Conservation (phyloP, 2,329 filamentous ascomycete species). For the Coleophoma crateriformis region DNA sequence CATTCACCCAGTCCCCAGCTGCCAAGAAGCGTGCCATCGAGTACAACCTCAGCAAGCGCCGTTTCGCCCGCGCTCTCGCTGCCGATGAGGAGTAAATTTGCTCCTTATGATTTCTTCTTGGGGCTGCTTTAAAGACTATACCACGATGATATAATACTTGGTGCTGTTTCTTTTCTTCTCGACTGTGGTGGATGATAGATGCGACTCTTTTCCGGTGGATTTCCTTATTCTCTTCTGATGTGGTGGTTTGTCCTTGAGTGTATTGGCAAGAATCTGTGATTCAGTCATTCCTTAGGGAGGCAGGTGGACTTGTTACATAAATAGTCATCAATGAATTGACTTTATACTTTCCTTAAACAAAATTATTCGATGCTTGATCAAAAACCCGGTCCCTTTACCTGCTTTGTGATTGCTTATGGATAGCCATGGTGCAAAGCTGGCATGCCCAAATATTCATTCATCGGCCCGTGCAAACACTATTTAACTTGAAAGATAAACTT, state of each 20-base stretch:
- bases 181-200: background rate
- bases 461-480: too few species aligned
- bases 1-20: conserved; percentile 55
- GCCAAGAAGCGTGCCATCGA: conserved; percentile 58
- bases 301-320: conserved; percentile 1
- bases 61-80: conserved; percentile 23
- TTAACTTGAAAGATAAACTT: too few species aligned
- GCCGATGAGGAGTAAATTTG: conserved; percentile 11
- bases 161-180: background rate
- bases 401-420: too few species aligned
- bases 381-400: background rate
- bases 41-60: conserved; percentile 35
- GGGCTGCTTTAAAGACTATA: background rate
- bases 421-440: too few species aligned
- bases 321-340: conserved; percentile 8
- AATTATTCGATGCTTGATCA: background rate
- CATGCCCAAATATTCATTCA: too few species aligned
- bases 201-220: background rate
- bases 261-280: conserved; percentile 9
- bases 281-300: conserved; percentile 9
- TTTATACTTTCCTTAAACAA: conserved; percentile 13
- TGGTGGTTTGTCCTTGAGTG: conserved; percentile 7
- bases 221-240: conserved; percentile 2
- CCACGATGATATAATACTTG: background rate
- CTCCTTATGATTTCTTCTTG: background rate